Evolutionary conservation across 129 eudicot genomes (phyloP), one percentile per base, ranked within the genome.

Genomic region (Solidago caesia): DNA sequence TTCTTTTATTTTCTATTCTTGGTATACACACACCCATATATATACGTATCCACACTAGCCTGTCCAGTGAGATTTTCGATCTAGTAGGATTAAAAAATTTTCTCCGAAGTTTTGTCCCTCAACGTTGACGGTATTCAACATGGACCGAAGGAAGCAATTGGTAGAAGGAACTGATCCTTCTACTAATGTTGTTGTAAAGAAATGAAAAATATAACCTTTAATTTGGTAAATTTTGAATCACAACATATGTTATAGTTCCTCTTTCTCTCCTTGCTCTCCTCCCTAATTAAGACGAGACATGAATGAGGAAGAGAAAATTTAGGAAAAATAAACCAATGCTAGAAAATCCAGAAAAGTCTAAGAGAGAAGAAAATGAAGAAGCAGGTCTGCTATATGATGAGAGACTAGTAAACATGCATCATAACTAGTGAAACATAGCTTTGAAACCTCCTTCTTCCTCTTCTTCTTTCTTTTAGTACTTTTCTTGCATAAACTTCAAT

Each of bases 301-400:
- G 73, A 79, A 79, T 53, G 9, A 25, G 25, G 53, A 55, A 79
- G 44, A 46, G 27, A 72, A 72, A 71, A 65, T 57, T 44, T 52
- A 9, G 33, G 77, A 72, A 79, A 79, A 79, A 65, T 64, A 6
- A 64, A 72, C 47, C 68, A 65, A 79, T 16, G 45, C 68, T 72
- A 72, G 62, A 79, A 73, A 79, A 72, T 64, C 60, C 53, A 65
- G 65, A 53, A 33, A 52, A 78, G 39, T 64, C 68, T 21, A 78
- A 71, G 78, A 66, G 7, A 15, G 74, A 79, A 79, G 78, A 79
- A 79, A 79, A 79, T 57, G 61, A 79, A 72, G 78, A 72, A 79
- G 82, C 68, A 45, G 73, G 78, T 68, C 53, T 58, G 78, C 68
- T 79, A 72, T 72, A 72, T 79, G 44, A 44, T 11, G 72, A 51